Evolutionary conservation across 192 early-diverging fungal species (phyloP), one percentile per base, ranked within the genome.

Genomic region (Coemansia sp.): DNA sequence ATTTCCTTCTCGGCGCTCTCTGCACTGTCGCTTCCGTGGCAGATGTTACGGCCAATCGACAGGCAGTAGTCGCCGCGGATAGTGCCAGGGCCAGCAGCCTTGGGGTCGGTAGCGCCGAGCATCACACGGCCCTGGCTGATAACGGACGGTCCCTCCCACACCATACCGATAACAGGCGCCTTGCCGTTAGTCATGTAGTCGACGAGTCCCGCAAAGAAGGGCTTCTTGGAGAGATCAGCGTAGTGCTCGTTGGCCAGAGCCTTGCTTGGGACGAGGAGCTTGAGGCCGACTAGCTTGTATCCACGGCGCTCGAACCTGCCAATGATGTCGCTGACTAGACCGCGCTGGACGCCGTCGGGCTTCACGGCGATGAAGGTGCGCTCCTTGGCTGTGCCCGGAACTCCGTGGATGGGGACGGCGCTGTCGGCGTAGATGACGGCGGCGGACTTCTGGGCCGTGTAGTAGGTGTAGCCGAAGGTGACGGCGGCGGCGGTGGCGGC

Each of bases 91-190:
- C 85, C 87, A 56, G 95, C 83, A 21, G 89, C 89, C 69, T 91
- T 83, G 62, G 95, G 95, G 83, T 95, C 93, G 65, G 95, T 97
- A 33, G 92, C 94, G 61, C 94, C 94, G 69, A 96, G 87, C 85
- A 96, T 88, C 38, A 85, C 76, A 64, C 94, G 90, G 62, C 93
- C 92, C 83, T 92, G 89, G 73, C 87, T 86, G 82, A 96, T 91
- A 11, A 95, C 94, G 71, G 92, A 89, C 47, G 85, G 86, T 21
- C 92, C 93, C 76, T 90, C 86, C 93, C 93, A 95, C 62, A 95
- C 70, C 84, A 87, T 88, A 66, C 84, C 88, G 69, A 93, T 83
- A 65, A 94, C 93, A 14, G 94, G 94, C 7, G 92, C 91, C 66
- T 82, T 82, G 62, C 94, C 94, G 69, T 87, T 89, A 52, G 92